A percentile compares a stretch with the other conserved stretches of the same genome.
Conservation (phyloP, 495 filamentous ascomycete species). For the Xylaria bambusicola region DNA sequence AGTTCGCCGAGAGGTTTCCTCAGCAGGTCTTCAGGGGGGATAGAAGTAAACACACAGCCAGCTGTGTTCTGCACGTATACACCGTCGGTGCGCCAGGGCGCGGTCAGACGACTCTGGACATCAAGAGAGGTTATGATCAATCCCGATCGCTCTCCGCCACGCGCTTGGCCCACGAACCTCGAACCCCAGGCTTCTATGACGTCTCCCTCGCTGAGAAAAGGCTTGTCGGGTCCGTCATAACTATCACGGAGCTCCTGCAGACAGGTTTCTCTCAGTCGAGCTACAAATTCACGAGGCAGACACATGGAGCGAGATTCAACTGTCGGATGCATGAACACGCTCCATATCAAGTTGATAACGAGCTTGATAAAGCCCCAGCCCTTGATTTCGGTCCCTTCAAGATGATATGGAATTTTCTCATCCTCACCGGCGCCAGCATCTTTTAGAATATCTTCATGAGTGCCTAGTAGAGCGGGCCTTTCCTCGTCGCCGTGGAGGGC, state of each 20-base stretch:
- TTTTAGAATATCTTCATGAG: no score
- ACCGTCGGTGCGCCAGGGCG: not conserved
- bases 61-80: constrained; percentile 13
- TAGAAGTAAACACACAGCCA: constrained; percentile 5
- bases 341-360: constrained; percentile 2
- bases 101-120: constrained; percentile 2
- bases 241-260: constrained; percentile 1
- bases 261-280: constrained; percentile 4
- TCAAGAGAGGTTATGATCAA: constrained; percentile 10
- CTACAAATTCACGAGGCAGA: constrained; percentile 1
- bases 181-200: constrained; percentile 8
- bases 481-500: constrained; percentile 3
- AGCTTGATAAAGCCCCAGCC: constrained; percentile 12
- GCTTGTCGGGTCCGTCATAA: not conserved
- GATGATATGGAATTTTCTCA: not conserved
- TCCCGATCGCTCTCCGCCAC: not conserved
- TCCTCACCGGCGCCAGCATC: not conserved
- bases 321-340: not conserved
- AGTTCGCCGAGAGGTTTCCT: constrained; percentile 9
- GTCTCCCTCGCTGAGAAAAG: constrained; percentile 13
- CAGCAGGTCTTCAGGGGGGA: not conserved
- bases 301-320: constrained; percentile 10
- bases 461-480: not conserved
- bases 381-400: constrained; percentile 4
- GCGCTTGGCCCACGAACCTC: constrained; percentile 8